Conservation (phyloP, 495 filamentous ascomycete genomes). For the Wilcoxina mikolae region DNA sequence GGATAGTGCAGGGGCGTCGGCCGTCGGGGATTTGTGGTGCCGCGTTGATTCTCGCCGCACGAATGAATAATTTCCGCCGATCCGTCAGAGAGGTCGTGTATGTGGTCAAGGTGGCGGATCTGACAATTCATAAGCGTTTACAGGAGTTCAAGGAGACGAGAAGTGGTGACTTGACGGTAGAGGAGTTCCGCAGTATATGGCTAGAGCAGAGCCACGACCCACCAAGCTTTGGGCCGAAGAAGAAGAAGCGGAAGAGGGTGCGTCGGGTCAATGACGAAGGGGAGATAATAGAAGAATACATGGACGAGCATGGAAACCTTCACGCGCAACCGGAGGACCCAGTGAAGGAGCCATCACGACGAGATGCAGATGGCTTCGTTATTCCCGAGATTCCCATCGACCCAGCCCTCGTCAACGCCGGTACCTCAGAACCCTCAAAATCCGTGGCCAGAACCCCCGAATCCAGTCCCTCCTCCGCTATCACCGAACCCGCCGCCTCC, state of each 20-base stretch:
- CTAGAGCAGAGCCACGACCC: constrained; percentile 57
- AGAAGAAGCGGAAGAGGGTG: constrained; percentile 33
- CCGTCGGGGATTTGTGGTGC: constrained; percentile 92
- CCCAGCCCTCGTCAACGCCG: constrained; percentile 17
- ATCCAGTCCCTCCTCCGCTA: constrained; percentile 1
- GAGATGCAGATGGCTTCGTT: constrained; percentile 42
- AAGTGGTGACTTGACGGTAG: constrained; percentile 63
- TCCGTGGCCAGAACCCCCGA: background rate
- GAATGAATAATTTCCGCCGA: constrained; percentile 93
- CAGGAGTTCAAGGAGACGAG: constrained; percentile 77
- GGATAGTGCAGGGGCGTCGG: constrained; percentile 84
- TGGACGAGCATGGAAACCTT: constrained; percentile 21
- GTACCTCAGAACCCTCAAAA: background rate
- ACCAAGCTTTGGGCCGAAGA: constrained; percentile 59
- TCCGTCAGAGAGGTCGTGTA: constrained; percentile 88
- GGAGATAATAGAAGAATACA: constrained; percentile 25
- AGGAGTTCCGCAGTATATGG: constrained; percentile 64
- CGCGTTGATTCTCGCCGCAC: constrained; percentile 80
- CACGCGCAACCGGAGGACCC: background rate
- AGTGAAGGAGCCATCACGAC: constrained; percentile 22
- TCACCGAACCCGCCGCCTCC: constrained; percentile 12
- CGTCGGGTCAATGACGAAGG: constrained; percentile 30
- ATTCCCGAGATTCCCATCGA: constrained; percentile 37
- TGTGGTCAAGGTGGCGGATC: constrained; percentile 83
- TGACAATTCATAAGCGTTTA: constrained; percentile 75